These are phyloP conservation scores for Lichtheimia ornata DNA, from an alignment of 371 early-diverging fungal species.

Conservation along the genomic window DNA sequence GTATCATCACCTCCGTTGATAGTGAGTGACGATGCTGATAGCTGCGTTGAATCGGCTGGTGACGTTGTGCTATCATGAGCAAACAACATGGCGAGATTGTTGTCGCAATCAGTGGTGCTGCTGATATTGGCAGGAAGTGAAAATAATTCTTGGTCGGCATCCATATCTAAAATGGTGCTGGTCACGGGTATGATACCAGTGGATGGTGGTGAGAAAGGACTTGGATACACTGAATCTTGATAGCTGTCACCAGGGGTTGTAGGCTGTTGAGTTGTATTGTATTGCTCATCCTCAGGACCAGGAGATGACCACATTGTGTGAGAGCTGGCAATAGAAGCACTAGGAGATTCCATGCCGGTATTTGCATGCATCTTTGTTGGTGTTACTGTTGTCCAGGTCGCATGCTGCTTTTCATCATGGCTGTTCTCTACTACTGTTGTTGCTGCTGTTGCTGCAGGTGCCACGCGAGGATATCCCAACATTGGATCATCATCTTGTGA, in stretches of 20 bases:
- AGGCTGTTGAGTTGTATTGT: not conserved
- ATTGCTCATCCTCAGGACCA: not conserved
- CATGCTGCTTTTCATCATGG: not conserved
- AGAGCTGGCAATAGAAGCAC: not conserved
- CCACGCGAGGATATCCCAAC: conserved; percentile 5
- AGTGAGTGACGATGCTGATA: not conserved
- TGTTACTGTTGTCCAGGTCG: not conserved
- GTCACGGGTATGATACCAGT: not conserved
- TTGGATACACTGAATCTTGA: conserved; percentile 2
- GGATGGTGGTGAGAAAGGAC: not conserved
- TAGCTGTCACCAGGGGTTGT: not conserved
- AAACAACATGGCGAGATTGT: not conserved
- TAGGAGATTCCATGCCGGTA: not conserved
- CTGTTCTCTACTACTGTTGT: not conserved
- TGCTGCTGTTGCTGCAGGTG: not conserved
- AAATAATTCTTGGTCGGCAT: not conserved
- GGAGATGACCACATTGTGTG: conserved; percentile 3
- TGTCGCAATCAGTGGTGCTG: not conserved
- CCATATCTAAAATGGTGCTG: not conserved
- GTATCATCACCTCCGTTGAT: not conserved
- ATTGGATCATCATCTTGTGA: conserved; percentile 11
- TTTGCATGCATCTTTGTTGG: not conserved
- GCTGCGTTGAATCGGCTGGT: no score
- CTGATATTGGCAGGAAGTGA: not conserved
- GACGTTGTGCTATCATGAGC: no score